Base-by-base conservation (phyloP, 176 grass and related monocot species). In the Juncus inflexus region DNA sequence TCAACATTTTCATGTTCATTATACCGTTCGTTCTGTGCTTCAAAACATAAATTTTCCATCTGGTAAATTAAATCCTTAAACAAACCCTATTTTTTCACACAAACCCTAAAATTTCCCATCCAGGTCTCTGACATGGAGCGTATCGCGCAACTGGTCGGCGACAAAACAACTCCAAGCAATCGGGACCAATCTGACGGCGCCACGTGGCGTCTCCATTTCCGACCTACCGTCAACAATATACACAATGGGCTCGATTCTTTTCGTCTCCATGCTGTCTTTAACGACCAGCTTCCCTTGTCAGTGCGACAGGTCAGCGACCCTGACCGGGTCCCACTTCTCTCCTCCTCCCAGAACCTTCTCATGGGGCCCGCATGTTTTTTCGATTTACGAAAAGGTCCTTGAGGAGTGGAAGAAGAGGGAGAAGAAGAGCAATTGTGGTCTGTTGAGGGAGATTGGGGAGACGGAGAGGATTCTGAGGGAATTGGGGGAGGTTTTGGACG, bases 351-450 rank as follows among this genome's bases (percentile, higher is more conserved):
- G 85, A 19, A 79, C 28, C 76, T 89, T 89, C 80, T 66, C 58
- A 9, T 99, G 85, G 85, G 81, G 88, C 0, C 78, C 12, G 5
- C 50, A 79, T 0, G 13, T 80, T 42, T 75, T 66, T 1, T 43
- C 83, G 3, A 75, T 92, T 37, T 86, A 86, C 55, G 94, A 99
- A 0, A 80, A 76, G 13, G 83, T 99, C 42, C 37, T 99, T 4
- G 89, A 99, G 0, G 94, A 99, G 73, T 99, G 83, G 63, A 99
- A 92, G 80, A 86, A 60, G 72, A 99, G 88, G 83, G 94, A 99
- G 1, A 81, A 73, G 58, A 92, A 86, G 80, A 79, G 83, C 58
- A 86, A 86, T 1, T 84, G 72, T 15, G 89, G 89, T 3, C 64
- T 92, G 72, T 77, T 99, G 51, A 90, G 75, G 77, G 94, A 99